Conservation (phyloP, 495 filamentous ascomycete species). For the Monascus purpureus region DNA sequence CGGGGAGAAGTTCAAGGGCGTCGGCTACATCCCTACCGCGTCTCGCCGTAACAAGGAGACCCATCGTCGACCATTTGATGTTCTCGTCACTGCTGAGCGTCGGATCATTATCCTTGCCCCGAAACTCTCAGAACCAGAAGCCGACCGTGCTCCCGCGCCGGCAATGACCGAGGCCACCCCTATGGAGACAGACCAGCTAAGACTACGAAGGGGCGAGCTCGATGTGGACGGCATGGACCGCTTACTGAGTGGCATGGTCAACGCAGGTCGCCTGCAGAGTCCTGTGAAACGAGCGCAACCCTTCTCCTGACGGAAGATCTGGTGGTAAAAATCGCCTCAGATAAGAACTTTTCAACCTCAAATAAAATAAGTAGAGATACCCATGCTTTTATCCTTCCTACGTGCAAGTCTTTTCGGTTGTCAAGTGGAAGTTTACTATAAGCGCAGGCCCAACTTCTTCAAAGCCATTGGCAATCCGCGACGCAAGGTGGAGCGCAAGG, state of each 20-base stretch:
- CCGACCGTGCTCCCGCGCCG: slow-evolving; percentile 1
- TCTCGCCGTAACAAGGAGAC: slow-evolving; percentile 18
- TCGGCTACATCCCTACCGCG: slow-evolving; percentile 37
- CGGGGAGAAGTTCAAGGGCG: slow-evolving; percentile 50
- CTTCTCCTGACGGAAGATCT: slow-evolving; percentile 27
- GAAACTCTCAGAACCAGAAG: slow-evolving; percentile 17
- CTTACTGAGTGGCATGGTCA: slow-evolving; percentile 32
- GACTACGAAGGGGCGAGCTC: slow-evolving; percentile 31
- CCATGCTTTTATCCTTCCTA: slow-evolving; percentile 9
- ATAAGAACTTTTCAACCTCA: too few relatives aligned
- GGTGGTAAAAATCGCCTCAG: too few relatives aligned
- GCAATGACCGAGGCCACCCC: slow-evolving; percentile 10
- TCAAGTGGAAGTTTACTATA: slow-evolving; percentile 5
- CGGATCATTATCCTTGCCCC: slow-evolving; percentile 44
- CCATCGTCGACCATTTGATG: slow-evolving; percentile 37
- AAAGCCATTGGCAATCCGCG: too few relatives aligned
- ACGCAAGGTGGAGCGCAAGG: slow-evolving; percentile 45
- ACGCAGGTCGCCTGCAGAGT: slow-evolving; percentile 17
- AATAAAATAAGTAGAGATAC: slow-evolving; percentile 14
- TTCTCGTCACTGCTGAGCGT: slow-evolving; percentile 51
- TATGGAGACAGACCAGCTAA: slow-evolving; percentile 25
- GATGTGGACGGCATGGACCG: slow-evolving; percentile 40
- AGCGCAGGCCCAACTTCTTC: slow-evolving; percentile 10
- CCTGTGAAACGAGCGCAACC: slow-evolving; percentile 29
- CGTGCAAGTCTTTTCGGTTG: slow-evolving; percentile 3